Conservation (phyloP, 768 basidiomycete genomes). For the Phlebiopsis flavidoalba region DNA sequence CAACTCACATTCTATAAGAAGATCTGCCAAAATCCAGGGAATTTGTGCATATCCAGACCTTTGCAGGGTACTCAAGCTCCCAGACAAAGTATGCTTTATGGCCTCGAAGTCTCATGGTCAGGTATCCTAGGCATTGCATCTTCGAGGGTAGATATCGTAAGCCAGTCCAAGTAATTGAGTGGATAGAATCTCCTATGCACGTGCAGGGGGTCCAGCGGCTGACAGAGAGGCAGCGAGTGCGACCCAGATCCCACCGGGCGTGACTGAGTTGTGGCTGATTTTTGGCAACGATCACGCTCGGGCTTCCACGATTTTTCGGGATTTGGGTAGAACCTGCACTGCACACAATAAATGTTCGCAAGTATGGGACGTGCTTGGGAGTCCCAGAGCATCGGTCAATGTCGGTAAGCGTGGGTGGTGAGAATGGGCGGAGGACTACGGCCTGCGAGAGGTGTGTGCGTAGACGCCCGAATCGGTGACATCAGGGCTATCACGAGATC, state of each 20-base stretch:
- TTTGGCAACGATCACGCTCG: not conserved
- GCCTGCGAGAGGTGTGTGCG: not conserved
- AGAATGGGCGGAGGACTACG: not conserved
- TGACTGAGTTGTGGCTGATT: not conserved
- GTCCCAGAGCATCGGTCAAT: not conserved
- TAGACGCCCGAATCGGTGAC: not conserved
- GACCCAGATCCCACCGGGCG: not conserved
- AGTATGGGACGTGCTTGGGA: not conserved
- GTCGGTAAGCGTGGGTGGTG: constrained; percentile 2
- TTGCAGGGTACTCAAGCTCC: too few species aligned
- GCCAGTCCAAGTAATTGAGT: too few species aligned
- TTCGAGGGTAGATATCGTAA: too few species aligned
- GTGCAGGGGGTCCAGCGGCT: not conserved
- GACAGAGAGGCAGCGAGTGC: too few species aligned
- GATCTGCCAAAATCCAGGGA: too few species aligned
- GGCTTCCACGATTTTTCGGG: not conserved
- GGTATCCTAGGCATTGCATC: too few species aligned
- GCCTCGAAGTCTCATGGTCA: not conserved
- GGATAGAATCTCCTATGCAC: not conserved
- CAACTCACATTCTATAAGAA: too few species aligned
- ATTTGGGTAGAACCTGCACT: not conserved
- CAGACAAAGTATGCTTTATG: too few species aligned
- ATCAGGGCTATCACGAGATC: constrained; percentile 4
- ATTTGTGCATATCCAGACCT: too few species aligned
- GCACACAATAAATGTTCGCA: not conserved